Evolutionary conservation across 2,329 filamentous ascomycete species (phyloP), one percentile per base, ranked within the genome.

Genomic region (Septoria petroselini): DNA sequence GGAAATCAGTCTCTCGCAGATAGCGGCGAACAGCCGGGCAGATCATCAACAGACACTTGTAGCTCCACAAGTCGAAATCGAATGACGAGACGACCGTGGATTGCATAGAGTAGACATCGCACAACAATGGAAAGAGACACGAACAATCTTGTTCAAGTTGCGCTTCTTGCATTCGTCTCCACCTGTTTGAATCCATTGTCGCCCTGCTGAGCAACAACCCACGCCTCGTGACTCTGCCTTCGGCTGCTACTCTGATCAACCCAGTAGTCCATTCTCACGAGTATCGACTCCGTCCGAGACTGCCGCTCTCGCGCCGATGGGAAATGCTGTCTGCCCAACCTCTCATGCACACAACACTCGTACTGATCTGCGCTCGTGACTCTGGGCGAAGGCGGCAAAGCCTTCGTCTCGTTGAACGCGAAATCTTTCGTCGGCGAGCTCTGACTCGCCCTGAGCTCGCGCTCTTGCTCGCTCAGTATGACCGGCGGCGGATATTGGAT

Each of bases 361-460:
- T 57, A 61, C 19, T 61, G 53, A 19, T 60, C 53, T 21, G 55
- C 29, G 1, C 37, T 56, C 14, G 44, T 50, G 30, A 57, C 55
- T 23, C 15, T 38, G 1, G 54, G 56, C n/a, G 46, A 47, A 12
- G 41, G 41, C n/a, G 43, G 19, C 23, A 21, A 23, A 18, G n/a
- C 33, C 21, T 29, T 35, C 38, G 31, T 41, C 37, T 48, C 14
- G n/a, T 35, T 25, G 7, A 21, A 35, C 30, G 4, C 35, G 38
- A 7, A 33, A 17, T 25, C 33, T 12, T 7, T 29, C n/a, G 14
- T 30, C 18, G 19, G 21, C 9, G 17, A 45, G 8, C 29, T 23
- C 14, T 9, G 19, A 14, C 34, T 41, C 2, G 40, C 8, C 21
- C 43, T 30, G 0, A 14, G 34, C 15, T 29, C 25, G 7, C 30